Evolutionary conservation across 352 stramenopile genomes (phyloP).

Genomic region (Pythium phragmiticola): DNA sequence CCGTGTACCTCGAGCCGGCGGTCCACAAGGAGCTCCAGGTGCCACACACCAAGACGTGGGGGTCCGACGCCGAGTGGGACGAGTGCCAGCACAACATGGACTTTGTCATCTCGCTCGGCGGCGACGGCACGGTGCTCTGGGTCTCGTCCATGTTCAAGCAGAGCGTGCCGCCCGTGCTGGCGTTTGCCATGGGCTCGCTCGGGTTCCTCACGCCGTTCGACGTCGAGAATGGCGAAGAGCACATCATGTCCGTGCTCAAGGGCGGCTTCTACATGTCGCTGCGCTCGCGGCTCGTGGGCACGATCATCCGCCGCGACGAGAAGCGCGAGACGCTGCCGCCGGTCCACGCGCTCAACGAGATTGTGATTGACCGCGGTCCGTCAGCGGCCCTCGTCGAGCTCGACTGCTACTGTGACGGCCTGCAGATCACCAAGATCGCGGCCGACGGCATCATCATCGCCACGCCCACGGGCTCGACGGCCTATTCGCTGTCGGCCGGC

Average conservation of each 20-base stretch:
- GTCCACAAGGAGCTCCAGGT: slow-evolving; percentile 72
- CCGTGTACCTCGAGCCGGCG: slow-evolving; percentile 67
- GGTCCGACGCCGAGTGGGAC: slow-evolving; percentile 55
- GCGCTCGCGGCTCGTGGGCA: slow-evolving; percentile 68
- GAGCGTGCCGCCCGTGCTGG: slow-evolving; percentile 94
- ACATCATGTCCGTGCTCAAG: slow-evolving; percentile 73
- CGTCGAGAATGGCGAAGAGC: slow-evolving; percentile 56
- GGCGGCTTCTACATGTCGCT: slow-evolving; percentile 85
- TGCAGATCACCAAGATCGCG: slow-evolving; percentile 94
- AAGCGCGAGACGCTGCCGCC: slow-evolving; percentile 50
- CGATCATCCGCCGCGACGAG: slow-evolving; percentile 65
- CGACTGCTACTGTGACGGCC: slow-evolving; percentile 96
- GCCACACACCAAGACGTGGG: slow-evolving; percentile 62
- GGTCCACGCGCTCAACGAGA: slow-evolving; percentile 97
- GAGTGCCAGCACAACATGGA: slow-evolving; percentile 81
- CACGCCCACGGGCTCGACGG: slow-evolving; percentile 97
- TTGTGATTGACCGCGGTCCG: slow-evolving; percentile 95
- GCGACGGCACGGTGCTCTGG: slow-evolving; percentile 93
- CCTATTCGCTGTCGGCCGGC: slow-evolving; percentile 97
- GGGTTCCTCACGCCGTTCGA: slow-evolving; percentile 97
- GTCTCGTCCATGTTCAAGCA: slow-evolving; percentile 86
- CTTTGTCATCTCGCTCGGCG: slow-evolving; percentile 93
- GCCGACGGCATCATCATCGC: slow-evolving; percentile 99
- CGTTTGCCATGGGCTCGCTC: slow-evolving; percentile 93
- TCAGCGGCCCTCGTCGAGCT: slow-evolving; percentile 91